Base-by-base conservation (phyloP, 2,329 filamentous ascomycete genomes). In the Setomelanomma holmii region DNA sequence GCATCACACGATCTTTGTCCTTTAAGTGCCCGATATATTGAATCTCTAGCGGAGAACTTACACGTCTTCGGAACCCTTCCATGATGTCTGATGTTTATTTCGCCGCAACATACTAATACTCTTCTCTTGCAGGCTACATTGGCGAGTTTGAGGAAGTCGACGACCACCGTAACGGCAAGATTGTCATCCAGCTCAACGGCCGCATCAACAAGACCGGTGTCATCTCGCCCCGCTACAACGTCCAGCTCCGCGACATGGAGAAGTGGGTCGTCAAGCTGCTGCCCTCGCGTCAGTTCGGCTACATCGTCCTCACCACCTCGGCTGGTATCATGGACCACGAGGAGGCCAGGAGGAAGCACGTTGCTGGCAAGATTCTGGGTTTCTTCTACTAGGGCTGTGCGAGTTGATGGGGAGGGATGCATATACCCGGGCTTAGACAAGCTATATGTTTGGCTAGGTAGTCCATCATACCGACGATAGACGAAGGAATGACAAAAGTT, bases 291-390 rank as follows among this genome's bases (percentile, higher is more conserved):
- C 95, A 99, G 84, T 99, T 99, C 86, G 95, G 95, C 77, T 97
- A 92, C 84, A 91, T 99, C 77, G 92, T 99, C 82, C 89, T 99
- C 75, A 99, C 95, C 80, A 99, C 95, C 82, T 97, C 93, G 57
- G 92, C 95, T 64, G 95, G 95, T 80, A 99, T 99, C 82, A 98
- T 99, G 93, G 95, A 99, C 85, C 95, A 99, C 85, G 95, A 99
- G 86, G 95, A 99, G 88, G 95, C 95, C 71, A 86, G 95, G 78
- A 87, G 95, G 81, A 98, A 98, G 89, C 95, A 99, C 85, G 95
- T 98, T 77, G 88, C 93, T 71, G 95, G 95, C 83, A 99, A 99
- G 89, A 91, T 99, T 82, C 91, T 98, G 73, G 95, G 95, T 75
- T 99, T 98, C 89, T 97, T 97, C 87, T 98, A 97, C 87, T 97